phyloP scores from a whole-genome alignment of 2,329 filamentous ascomycete genomes.

The Diaporthe capsici region DNA sequence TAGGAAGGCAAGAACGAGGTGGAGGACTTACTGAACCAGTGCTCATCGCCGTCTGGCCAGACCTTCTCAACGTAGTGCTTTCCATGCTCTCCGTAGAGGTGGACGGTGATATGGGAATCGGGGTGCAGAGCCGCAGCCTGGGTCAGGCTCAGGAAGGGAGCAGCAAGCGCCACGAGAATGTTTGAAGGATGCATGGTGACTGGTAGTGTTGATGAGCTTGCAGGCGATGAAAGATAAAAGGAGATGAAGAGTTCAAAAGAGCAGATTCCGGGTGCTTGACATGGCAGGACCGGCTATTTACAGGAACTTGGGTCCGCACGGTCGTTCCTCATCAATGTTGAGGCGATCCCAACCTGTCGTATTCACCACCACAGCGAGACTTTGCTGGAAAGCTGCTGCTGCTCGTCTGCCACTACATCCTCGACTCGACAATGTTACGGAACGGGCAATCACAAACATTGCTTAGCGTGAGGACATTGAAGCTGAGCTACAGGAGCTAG shows the following conservation, averaged over 20 bases:
- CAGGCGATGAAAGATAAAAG: too few relatives aligned
- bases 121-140: constrained; percentile 5
- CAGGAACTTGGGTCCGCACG: not conserved
- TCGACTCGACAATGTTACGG: not conserved
- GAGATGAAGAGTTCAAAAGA: not conserved
- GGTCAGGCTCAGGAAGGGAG: not conserved
- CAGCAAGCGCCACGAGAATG: not conserved
- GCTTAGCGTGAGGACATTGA: not conserved
- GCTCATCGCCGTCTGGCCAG: constrained; percentile 40
- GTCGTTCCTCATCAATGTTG: not conserved
- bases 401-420: not conserved
- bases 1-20: too few relatives aligned
- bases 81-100: constrained; percentile 26
- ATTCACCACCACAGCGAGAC: not conserved
- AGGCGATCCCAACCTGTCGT: too few relatives aligned
- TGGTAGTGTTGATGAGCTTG: not conserved
- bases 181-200: constrained; percentile 4
- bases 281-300: not conserved
- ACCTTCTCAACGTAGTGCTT: constrained; percentile 33
- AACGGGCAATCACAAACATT: not conserved
- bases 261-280: not conserved
- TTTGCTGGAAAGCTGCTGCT: not conserved
- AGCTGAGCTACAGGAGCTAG: not conserved
- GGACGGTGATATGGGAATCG: constrained; percentile 23
- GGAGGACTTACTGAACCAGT: constrained; percentile 37